Base-by-base conservation (phyloP, 352 stramenopile species). In the Globisporangium ultimum region DNA sequence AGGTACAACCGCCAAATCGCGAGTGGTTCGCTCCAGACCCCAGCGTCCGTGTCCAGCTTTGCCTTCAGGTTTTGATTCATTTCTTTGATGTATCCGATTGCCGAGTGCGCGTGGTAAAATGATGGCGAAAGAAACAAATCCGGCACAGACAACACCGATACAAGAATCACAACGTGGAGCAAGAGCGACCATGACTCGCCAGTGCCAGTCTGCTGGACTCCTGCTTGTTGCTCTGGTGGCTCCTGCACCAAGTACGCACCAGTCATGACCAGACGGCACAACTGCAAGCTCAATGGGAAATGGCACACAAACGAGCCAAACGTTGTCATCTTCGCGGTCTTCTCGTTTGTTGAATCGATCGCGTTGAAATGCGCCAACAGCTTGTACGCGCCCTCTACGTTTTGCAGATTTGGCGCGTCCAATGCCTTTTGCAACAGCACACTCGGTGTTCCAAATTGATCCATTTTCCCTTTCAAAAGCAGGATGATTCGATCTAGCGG, bases 271-370 rank as follows among this genome's bases (percentile, higher is more conserved):
- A 95, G 55, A 6, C 84, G 78, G 47, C 84, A 92, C 7, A 95
- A 61, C 48, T 89, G 74, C 56, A 95, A 69, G 51, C 65, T 90
- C 24, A 95, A 66, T 14, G 86, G 86, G 61, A 95, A 69, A 20
- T 90, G 74, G 46, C 82, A 92, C 15, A 90, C 82, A 63, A 95
- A 95, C 2, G 70, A 70, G 1, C 86, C 86, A 48, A 95, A 95
- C 28, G 65, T 66, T 2, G 86, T 95, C 60, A 95, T 85, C 28
- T 72, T 67, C 14, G 80, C 80, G 14, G 55, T 54, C 9, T 75
- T 60, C 63, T 95, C 84, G 21, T 82, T 64, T 5, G 63, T 55
- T 1, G 72, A 79, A 54, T 88, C 70, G 53, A 95, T 87, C 11
- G 85, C 85, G 55, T 88, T 74, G 53, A 87, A 88, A 0, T 77